These are phyloP conservation scores for Trichoderma orchidacearum DNA, from an alignment of 495 filamentous ascomycete species.

Conservation along the genomic window DNA sequence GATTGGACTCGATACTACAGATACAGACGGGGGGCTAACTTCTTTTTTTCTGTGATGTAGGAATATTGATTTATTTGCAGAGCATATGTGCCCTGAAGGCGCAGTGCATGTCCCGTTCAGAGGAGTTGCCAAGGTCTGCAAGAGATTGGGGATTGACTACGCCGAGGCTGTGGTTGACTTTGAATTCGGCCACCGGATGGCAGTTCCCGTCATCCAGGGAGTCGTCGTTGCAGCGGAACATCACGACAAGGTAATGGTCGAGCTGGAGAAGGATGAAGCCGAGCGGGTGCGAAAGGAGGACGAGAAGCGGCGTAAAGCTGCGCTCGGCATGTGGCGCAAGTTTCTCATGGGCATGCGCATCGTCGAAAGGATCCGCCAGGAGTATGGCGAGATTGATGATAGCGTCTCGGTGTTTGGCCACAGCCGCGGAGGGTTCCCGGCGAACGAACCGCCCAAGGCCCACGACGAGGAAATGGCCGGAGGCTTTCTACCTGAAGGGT, in stretches of 20 bases:
- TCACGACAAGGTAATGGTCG: conserved; percentile 59
- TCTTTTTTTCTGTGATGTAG: background rate
- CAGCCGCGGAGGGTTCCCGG: conserved; percentile 7
- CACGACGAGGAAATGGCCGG: conserved; percentile 36
- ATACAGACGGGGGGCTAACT: too few species aligned
- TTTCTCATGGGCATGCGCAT: conserved; percentile 78
- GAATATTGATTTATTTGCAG: conserved; percentile 92
- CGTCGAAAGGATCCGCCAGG: conserved; percentile 58
- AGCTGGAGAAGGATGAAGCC: conserved; percentile 68
- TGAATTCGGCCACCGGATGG: conserved; percentile 87
- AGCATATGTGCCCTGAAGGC: conserved; percentile 81
- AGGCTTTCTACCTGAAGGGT: conserved; percentile 41
- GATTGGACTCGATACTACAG: too few species aligned
- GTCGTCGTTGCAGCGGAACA: conserved; percentile 79
- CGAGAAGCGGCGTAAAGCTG: conserved; percentile 62
- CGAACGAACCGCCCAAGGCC: conserved; percentile 8
- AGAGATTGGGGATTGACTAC: conserved; percentile 71
- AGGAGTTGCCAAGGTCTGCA: conserved; percentile 66
- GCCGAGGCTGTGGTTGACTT: conserved; percentile 95
- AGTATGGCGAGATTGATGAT: conserved; percentile 51
- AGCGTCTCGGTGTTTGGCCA: conserved; percentile 25
- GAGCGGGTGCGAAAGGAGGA: conserved; percentile 69
- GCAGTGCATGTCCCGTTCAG: conserved; percentile 72
- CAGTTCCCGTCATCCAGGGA: conserved; percentile 80
- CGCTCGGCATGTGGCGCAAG: conserved; percentile 70